Evolutionary conservation across 1,284 basidiomycete species (phyloP).

Genomic region (Ganoderma meredithae): DNA sequence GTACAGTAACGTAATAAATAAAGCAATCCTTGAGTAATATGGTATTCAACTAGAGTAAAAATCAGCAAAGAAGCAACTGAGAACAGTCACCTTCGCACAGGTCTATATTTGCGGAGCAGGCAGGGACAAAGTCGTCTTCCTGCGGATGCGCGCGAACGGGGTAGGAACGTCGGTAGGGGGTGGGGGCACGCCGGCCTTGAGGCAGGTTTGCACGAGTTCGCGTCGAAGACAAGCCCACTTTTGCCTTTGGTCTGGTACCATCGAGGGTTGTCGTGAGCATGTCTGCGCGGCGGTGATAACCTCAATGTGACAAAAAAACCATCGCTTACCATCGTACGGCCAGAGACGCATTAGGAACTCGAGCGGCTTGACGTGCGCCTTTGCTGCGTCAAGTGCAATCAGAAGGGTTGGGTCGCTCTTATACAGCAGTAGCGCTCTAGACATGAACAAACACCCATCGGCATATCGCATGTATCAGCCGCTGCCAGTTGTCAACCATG

Average conservation of each 20-base stretch:
- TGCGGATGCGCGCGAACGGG: not conserved
- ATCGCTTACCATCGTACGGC: conserved; percentile 64
- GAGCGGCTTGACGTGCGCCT: conserved; percentile 62
- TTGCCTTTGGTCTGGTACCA: conserved; percentile 12
- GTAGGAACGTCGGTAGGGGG: conserved; percentile 5
- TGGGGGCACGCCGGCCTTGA: conserved; percentile 13
- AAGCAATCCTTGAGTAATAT: not conserved
- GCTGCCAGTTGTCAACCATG: not conserved
- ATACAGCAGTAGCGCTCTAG: conserved; percentile 66
- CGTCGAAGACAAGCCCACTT: conserved; percentile 16
- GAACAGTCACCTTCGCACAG: not conserved
- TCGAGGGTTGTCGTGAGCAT: not conserved
- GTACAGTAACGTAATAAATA: not conserved
- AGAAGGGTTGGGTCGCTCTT: conserved; percentile 62
- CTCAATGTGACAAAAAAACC: not conserved
- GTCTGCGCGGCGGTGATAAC: not conserved
- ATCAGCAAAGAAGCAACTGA: not conserved
- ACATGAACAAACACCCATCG: conserved; percentile 8
- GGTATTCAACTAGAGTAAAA: not conserved
- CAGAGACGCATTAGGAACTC: conserved; percentile 70
- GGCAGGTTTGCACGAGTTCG: conserved; percentile 16
- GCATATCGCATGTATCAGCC: not conserved
- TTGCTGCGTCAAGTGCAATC: conserved; percentile 69
- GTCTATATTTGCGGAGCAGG: not conserved
- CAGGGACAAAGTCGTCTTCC: not conserved